A percentile compares a stretch with the other conserved stretches of the same genome.
Conservation (phyloP, 192 early-diverging fungal species). For the Backusella morwellensis region DNA sequence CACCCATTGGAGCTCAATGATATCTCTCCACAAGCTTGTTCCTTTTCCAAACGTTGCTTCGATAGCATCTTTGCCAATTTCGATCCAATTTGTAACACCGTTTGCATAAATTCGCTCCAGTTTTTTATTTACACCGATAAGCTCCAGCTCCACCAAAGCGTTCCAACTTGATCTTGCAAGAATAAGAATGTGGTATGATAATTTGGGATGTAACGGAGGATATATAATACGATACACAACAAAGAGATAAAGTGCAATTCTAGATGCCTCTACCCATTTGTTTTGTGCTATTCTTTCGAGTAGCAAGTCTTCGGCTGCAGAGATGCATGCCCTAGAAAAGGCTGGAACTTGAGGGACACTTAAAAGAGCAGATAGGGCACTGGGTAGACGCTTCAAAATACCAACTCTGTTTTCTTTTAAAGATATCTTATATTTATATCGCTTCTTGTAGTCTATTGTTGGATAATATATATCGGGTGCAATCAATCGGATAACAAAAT, state of each 20-base stretch:
- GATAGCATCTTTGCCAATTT: conserved; percentile 19
- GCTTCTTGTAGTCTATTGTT: neutral
- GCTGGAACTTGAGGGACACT: neutral
- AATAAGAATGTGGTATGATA: conserved; percentile 18
- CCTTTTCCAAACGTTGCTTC: conserved; percentile 23
- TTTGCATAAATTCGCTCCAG: conserved; percentile 26
- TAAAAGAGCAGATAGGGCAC: neutral
- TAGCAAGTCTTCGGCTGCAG: conserved; percentile 1
- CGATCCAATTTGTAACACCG: conserved; percentile 27
- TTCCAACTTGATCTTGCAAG: conserved; percentile 31
- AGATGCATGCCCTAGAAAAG: neutral
- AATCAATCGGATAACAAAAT: conserved; percentile 14
- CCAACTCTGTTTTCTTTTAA: neutral
- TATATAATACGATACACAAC: conserved; percentile 28
- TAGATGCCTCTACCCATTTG: conserved; percentile 18
- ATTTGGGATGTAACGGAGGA: conserved; percentile 24
- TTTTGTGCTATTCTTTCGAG: conserved; percentile 11
- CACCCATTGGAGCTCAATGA: conserved; percentile 35
- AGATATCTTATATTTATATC: neutral
- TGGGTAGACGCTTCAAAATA: neutral
- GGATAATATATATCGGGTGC: conserved; percentile 12
- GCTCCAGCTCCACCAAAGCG: conserved; percentile 29
- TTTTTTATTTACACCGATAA: conserved; percentile 28
- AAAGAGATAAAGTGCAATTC: conserved; percentile 16
- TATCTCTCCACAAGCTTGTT: conserved; percentile 25